These are phyloP conservation scores for Thinopyrum elongatum DNA, from an alignment of 176 grass and related monocot genomes.

Conservation along the genomic window DNA sequence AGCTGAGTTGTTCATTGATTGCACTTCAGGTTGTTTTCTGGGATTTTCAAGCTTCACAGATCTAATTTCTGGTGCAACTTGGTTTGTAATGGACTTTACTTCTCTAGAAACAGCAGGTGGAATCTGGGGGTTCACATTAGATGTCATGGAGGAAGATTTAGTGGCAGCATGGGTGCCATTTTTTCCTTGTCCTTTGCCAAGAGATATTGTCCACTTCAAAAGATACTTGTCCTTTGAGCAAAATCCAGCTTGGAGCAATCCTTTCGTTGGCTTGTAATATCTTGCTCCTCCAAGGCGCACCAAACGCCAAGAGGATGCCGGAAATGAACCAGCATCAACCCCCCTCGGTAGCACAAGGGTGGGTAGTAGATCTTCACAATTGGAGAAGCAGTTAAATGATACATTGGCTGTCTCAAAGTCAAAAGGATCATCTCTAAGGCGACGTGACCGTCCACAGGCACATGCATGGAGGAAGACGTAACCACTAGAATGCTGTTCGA, in stretches of 20 bases:
- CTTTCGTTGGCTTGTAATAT: constrained; percentile 92
- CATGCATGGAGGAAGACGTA: constrained; percentile 95
- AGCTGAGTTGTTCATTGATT: constrained; percentile 32
- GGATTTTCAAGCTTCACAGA: constrained; percentile 41
- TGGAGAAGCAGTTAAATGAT: constrained; percentile 73
- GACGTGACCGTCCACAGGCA: constrained; percentile 81
- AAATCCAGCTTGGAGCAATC: constrained; percentile 90
- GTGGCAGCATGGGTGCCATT: constrained; percentile 13
- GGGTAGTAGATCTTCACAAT: constrained; percentile 85
- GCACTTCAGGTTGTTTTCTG: constrained; percentile 53
- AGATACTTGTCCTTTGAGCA: constrained; percentile 75
- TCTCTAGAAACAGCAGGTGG: constrained; percentile 23
- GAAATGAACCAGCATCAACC: constrained; percentile 37
- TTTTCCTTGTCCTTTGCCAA: constrained; percentile 38
- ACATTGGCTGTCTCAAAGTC: constrained; percentile 77
- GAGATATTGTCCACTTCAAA: constrained; percentile 56
- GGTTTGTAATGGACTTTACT: constrained; percentile 30
- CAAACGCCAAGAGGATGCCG: constrained; percentile 62
- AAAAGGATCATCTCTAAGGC: constrained; percentile 86
- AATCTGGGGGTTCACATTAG: constrained; percentile 28
- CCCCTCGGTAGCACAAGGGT: constrained; percentile 58
- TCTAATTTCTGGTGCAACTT: constrained; percentile 37
- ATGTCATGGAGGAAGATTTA: constrained; percentile 33
- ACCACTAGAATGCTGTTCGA: constrained; percentile 68
- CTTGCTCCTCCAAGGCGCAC: constrained; percentile 83